These are phyloP conservation scores for Aureobasidium sp. DNA, from an alignment of 2,329 filamentous ascomycete genomes.

Conservation along the genomic window DNA sequence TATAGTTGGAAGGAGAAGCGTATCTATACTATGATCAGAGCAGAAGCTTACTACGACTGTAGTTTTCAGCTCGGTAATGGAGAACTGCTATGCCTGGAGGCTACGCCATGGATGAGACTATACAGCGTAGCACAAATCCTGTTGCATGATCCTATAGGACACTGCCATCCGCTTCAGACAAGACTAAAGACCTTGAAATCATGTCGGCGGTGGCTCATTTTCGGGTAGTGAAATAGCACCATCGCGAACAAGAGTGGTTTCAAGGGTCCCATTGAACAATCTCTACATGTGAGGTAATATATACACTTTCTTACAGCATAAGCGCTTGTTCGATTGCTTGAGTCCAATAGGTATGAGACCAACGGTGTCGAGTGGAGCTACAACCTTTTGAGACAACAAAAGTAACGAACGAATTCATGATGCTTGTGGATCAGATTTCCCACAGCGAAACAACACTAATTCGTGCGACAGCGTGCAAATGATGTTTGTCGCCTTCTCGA, in stretches of 20 bases:
- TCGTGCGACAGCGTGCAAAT: not conserved
- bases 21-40: not conserved
- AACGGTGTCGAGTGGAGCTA: too few species aligned
- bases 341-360: too few species aligned
- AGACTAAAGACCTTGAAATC: not conserved
- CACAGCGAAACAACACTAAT: not conserved
- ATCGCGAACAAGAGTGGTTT: not conserved
- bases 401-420: too few species aligned
- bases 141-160: too few species aligned
- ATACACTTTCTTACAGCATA: too few species aligned
- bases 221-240: not conserved
- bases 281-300: not conserved
- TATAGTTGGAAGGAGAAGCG: not conserved
- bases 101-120: too few species aligned
- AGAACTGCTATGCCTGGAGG: too few species aligned
- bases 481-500: not conserved
- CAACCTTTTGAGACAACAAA: too few species aligned
- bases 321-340: too few species aligned
- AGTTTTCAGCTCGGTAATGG: not conserved
- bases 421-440: too few species aligned
- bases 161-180: too few species aligned
- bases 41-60: not conserved
- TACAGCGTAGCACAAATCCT: too few species aligned
- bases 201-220: not conserved
- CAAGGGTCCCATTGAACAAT: not conserved